Percentiles rank a stretch among this genome's conserved stretches.
These are phyloP conservation scores for Draba incana DNA, from an alignment of 345 rosid species.

Conservation along the genomic window DNA sequence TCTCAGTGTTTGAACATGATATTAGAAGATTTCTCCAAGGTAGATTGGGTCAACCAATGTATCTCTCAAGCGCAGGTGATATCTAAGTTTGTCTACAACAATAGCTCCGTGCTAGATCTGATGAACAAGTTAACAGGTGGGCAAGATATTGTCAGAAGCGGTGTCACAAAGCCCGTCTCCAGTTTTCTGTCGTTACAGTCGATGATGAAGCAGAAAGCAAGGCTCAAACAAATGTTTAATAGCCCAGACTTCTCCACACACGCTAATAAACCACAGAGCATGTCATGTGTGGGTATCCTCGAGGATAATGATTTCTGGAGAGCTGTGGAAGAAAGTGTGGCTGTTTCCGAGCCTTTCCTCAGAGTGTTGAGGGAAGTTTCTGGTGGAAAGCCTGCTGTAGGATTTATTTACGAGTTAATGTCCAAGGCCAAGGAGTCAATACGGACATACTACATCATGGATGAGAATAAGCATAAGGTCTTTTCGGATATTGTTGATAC, in stretches of 20 bases:
- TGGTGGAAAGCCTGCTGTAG: slow-evolving; percentile 76
- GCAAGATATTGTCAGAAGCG: slow-evolving; percentile 70
- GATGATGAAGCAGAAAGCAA: slow-evolving; percentile 71
- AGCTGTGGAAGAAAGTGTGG: slow-evolving; percentile 81
- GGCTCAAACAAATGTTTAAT: slow-evolving; percentile 71
- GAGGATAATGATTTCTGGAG: slow-evolving; percentile 86
- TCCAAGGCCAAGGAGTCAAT: slow-evolving; percentile 81
- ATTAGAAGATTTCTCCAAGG: slow-evolving; percentile 83
- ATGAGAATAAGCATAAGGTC: slow-evolving; percentile 78
- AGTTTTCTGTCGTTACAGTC: slow-evolving; percentile 73
- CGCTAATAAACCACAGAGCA: slow-evolving; percentile 65
- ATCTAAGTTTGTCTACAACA: slow-evolving; percentile 73
- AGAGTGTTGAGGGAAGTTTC: slow-evolving; percentile 84
- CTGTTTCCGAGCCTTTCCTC: slow-evolving; percentile 84
- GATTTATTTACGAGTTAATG: slow-evolving; percentile 84
- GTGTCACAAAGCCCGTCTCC: slow-evolving; percentile 73
- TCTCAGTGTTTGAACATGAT: slow-evolving; percentile 81
- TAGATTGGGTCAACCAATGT: slow-evolving; percentile 88
- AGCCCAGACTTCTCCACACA: slow-evolving; percentile 67
- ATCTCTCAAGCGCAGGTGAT: slow-evolving; percentile 71
- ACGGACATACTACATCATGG: slow-evolving; percentile 88
- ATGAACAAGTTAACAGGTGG: slow-evolving; percentile 77
- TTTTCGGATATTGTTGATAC: slow-evolving; percentile 78
- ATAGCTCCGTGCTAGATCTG: slow-evolving; percentile 65
- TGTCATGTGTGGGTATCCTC: slow-evolving; percentile 54